Conservation (phyloP, 305 asterid species). For the Andrographis paniculata region DNA sequence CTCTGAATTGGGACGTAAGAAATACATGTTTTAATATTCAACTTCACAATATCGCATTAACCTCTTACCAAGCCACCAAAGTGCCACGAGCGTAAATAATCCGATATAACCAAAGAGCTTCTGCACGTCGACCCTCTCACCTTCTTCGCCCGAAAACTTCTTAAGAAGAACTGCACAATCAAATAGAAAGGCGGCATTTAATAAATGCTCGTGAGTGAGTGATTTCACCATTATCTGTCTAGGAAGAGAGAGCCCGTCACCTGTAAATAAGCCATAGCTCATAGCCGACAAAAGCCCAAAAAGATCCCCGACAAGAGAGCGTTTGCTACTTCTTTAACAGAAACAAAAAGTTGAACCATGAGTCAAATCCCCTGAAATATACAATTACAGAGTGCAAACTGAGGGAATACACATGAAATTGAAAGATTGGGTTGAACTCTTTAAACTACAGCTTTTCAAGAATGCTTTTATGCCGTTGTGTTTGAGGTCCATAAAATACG, state of each 20-base stretch:
- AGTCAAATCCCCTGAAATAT: conserved; percentile 50
- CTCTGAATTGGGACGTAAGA: neutral
- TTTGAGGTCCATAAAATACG: conserved; percentile 6
- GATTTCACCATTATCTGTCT: too few species aligned
- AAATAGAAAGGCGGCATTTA: conserved; percentile 12
- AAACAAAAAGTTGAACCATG: conserved; percentile 54
- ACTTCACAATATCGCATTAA: neutral
- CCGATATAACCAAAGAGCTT: conserved; percentile 94
- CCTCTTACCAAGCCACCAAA: conserved; percentile 98
- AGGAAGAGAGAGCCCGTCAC: conserved; percentile 29
- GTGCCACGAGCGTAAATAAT: conserved; percentile 76
- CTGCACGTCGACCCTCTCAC: conserved; percentile 87
- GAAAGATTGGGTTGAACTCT: conserved; percentile 1
- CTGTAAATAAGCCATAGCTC: conserved; percentile 85
- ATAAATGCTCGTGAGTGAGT: conserved; percentile 11
- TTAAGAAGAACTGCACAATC: conserved; percentile 79
- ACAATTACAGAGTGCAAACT: conserved; percentile 26
- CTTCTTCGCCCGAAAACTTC: conserved; percentile 94
- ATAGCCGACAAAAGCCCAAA: conserved; percentile 91
- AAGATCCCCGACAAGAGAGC: conserved; percentile 83
- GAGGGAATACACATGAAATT: conserved; percentile 30
- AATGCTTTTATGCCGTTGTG: neutral
- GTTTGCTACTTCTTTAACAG: conserved; percentile 65
- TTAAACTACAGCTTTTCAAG: conserved; percentile 4
- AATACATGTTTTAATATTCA: too few species aligned